Base-by-base conservation (phyloP, 2,329 filamentous ascomycete genomes). In the Beauveria scarabaeidicola region DNA sequence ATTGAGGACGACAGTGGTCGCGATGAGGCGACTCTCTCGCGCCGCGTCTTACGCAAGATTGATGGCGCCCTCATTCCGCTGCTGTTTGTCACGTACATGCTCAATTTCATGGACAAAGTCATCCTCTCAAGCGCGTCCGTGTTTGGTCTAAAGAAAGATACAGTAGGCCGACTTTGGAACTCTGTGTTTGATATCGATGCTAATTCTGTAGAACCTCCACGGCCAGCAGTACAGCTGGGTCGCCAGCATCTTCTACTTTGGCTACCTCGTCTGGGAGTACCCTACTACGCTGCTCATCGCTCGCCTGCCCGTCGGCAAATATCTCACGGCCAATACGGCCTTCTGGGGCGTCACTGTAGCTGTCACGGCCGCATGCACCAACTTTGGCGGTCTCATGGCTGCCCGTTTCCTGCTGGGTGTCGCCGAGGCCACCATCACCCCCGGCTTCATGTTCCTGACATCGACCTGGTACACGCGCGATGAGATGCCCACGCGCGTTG, bases 191-290 rank as follows among this genome's bases (percentile, higher is more conserved):
- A 21, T 8, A 13, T 29, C 5, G 8, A 8, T 38, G 13, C 36
- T 40, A 8, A 46, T n/a, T 19, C n/a, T 25, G 19, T 13, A 67
- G 67, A 52, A 68, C 47, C 68, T 71, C 38, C 68, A 64, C 52
- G 75, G 72, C 52, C 67, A 72, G 54, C 69, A 89, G 74, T 91
- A 86, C 68, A 82, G 79, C 51, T 91, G 88, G 88, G 75, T 90
- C 19, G 68, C 71, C 36, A 73, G 72, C 46, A 66, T 74, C 51
- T 71, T 75, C 53, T 75, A 75, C 64, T 62, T 75, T 15, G 73
- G 73, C n/a, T 81, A 81, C 66, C 73, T 83, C 3, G 68, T 74
- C 10, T 79, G 77, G 67, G 75, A 78, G 19, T 81, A 79, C 63
- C 77, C 80, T 0, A 78, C 78, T 0, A 78, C 78, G 0, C 64